phyloP scores from a whole-genome alignment of 352 stramenopile genomes.

The Peronospora destructor region DNA sequence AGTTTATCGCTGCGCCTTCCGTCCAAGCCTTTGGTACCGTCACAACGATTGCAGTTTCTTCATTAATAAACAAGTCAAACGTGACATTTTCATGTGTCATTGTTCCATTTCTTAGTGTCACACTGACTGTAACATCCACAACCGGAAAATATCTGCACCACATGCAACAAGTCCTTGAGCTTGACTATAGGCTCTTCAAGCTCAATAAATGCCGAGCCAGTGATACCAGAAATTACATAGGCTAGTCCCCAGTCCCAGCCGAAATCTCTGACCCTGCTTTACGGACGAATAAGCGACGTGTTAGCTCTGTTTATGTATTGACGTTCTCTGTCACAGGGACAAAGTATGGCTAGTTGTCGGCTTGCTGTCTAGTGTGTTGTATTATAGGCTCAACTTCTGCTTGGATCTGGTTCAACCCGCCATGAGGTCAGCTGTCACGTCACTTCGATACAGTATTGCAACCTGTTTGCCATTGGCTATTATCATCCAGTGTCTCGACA shows the following conservation, averaged over 20 bases:
- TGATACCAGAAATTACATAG: conserved; percentile 57
- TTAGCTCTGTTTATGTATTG: conserved; percentile 75
- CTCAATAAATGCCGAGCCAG: conserved; percentile 46
- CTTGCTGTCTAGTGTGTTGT: conserved; percentile 48
- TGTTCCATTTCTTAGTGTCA: conserved; percentile 29
- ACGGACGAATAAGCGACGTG: conserved; percentile 71
- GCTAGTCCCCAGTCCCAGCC: conserved; percentile 85
- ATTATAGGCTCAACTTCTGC: conserved; percentile 55
- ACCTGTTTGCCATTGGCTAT: conserved; percentile 56
- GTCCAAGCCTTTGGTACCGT: conserved; percentile 19
- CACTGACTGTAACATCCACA: conserved; percentile 36
- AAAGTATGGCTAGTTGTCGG: conserved; percentile 61
- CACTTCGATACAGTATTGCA: conserved; percentile 42
- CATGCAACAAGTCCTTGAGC: conserved; percentile 36
- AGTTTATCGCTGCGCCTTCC: conserved; percentile 19
- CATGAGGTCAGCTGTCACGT: conserved; percentile 22
- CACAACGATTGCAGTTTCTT: conserved; percentile 13
- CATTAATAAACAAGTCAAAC: conserved; percentile 47
- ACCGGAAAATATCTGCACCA: conserved; percentile 40
- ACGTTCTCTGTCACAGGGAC: conserved; percentile 68
- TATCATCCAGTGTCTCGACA: conserved; percentile 64
- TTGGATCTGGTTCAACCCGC: conserved; percentile 40
- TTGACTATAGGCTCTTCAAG: conserved; percentile 12
- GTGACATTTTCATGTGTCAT: conserved; percentile 30
- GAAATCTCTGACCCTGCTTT: conserved; percentile 83